Evolutionary conservation across 306 rosid species (phyloP).

Genomic region (Sophora flavescens): DNA sequence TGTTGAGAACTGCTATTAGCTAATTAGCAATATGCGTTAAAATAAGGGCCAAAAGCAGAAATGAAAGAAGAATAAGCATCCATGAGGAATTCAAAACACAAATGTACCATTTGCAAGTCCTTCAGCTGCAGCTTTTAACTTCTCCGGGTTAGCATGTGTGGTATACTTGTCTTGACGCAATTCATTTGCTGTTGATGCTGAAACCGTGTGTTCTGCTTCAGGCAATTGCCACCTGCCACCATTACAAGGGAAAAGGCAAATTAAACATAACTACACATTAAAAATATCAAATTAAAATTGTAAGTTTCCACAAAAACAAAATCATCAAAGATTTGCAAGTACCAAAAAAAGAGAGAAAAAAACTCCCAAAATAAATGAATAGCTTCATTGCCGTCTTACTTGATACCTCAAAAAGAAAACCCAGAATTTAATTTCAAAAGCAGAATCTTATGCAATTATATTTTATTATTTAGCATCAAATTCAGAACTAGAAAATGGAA

Average conservation of each 20-base stretch:
- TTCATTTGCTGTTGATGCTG: conserved; percentile 91
- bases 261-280: conserved; percentile 7
- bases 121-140: conserved; percentile 92
- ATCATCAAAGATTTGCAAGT: background rate
- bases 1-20: background rate
- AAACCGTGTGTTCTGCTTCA: conserved; percentile 41
- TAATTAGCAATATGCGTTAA: background rate
- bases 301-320: background rate
- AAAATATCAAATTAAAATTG: background rate
- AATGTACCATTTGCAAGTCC: conserved; percentile 72
- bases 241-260: background rate
- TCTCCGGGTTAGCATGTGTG: conserved; percentile 65
- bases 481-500: background rate
- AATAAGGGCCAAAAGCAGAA: background rate
- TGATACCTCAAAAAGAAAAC: too few relatives aligned
- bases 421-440: background rate
- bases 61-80: conserved; percentile 19
- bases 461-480: background rate
- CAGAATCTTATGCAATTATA: background rate
- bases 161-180: conserved; percentile 67
- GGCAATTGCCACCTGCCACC: conserved; percentile 85
- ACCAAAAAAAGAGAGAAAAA: too few relatives aligned
- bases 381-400: too few relatives aligned
- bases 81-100: background rate
- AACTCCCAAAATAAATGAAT: too few relatives aligned